Evolutionary conservation across 2,329 filamentous ascomycete genomes (phyloP).

Genomic region (Aspergillus intermedius): DNA sequence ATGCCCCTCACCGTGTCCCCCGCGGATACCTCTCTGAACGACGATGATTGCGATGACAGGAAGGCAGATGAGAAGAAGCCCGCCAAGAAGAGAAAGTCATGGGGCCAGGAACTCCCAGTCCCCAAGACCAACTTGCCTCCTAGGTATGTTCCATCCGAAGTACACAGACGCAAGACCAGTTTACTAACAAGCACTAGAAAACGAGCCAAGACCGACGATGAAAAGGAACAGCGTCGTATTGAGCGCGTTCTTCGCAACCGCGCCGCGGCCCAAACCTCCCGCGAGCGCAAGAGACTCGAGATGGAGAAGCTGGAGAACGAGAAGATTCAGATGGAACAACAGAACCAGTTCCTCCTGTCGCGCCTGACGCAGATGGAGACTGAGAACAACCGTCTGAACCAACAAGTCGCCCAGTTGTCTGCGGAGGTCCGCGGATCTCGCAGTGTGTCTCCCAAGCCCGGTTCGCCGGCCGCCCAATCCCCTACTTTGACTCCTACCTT

Average conservation of each 20-base stretch:
- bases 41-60: slow-evolving; percentile 15
- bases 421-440: slow-evolving; percentile 40
- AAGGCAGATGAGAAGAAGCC: slow-evolving; percentile 59
- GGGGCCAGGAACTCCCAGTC: slow-evolving; percentile 93
- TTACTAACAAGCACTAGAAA: slow-evolving; percentile 52
- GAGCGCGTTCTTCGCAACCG: slow-evolving; percentile 96
- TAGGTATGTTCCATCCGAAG: slow-evolving; percentile 52
- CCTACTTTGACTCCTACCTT: slow-evolving; percentile 36
- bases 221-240: slow-evolving; percentile 96
- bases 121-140: slow-evolving; percentile 95
- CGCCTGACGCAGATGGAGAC: slow-evolving; percentile 56
- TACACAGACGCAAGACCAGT: background rate
- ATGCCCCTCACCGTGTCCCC: slow-evolving; percentile 37
- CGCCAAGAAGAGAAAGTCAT: slow-evolving; percentile 93
- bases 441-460: slow-evolving; percentile 32
- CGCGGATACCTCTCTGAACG: slow-evolving; percentile 31
- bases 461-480: slow-evolving; percentile 27
- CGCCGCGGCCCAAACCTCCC: slow-evolving; percentile 89
- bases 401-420: slow-evolving; percentile 46
- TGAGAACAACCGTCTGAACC: slow-evolving; percentile 45
- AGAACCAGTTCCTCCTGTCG: slow-evolving; percentile 64
- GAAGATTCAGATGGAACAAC: slow-evolving; percentile 59
- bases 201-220: slow-evolving; percentile 96
- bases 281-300: slow-evolving; percentile 84
- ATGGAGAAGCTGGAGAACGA: slow-evolving; percentile 73